phyloP scores from a whole-genome alignment of 176 grass and related monocot species.

The Rhynchospora breviuscula region DNA sequence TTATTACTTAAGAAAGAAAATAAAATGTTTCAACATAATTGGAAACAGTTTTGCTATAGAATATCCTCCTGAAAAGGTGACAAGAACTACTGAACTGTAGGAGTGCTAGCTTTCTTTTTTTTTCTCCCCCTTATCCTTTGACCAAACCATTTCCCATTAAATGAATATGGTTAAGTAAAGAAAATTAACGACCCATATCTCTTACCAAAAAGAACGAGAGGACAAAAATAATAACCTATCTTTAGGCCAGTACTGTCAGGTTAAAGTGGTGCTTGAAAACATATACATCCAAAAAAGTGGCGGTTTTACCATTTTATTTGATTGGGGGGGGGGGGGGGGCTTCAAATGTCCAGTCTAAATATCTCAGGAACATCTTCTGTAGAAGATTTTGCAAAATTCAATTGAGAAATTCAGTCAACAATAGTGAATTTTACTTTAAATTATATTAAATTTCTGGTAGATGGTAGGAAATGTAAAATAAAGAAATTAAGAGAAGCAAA shows the following conservation, averaged over 20 bases:
- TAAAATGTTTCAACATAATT: neutral
- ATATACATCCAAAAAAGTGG: neutral
- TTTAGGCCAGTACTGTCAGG: neutral
- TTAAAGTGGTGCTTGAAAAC: neutral
- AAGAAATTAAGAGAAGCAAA: neutral
- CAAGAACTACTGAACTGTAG: neutral
- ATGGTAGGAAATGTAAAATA: neutral
- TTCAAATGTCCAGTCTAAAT: neutral
- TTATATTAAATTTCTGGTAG: neutral
- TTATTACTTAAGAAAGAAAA: neutral
- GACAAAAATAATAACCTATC: neutral
- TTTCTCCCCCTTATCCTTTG: neutral
- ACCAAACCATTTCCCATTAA: conserved; percentile 2
- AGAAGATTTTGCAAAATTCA: neutral
- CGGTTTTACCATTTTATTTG: neutral
- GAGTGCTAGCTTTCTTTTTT: neutral
- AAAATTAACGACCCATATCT: neutral
- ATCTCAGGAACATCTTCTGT: neutral
- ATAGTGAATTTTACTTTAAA: neutral
- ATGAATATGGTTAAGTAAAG: neutral
- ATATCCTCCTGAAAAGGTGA: neutral
- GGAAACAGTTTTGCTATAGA: neutral
- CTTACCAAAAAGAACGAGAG: neutral
- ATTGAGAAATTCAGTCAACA: neutral
- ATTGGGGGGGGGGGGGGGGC: no score